Conservation (phyloP, 2,329 filamentous ascomycete genomes). For the Trichoderma sp. region DNA sequence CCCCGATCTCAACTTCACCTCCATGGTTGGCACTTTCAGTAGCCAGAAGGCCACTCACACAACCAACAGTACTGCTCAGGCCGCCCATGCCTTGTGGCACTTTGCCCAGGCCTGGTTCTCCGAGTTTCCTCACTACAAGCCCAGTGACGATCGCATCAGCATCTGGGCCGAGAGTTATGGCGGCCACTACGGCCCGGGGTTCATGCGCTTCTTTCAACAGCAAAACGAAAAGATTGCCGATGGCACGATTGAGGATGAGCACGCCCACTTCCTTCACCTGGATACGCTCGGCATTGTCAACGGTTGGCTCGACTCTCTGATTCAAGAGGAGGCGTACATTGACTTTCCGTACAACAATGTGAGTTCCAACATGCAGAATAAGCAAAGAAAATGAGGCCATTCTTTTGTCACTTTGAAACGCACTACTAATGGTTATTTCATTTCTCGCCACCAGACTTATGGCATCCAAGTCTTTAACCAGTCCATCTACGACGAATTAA, state of each 20-base stretch:
- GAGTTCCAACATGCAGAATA: constrained; percentile 12
- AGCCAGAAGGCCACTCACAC: constrained; percentile 33
- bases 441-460: constrained; percentile 42
- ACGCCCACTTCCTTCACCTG: constrained; percentile 52
- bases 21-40: constrained; percentile 34
- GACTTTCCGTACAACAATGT: constrained; percentile 61
- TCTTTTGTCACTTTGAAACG: neutral
- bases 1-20: constrained; percentile 39
- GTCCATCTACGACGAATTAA: constrained; percentile 34
- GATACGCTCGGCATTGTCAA: constrained; percentile 67
- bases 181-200: constrained; percentile 66
- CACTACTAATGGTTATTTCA: neutral
- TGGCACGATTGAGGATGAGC: constrained; percentile 35
- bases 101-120: constrained; percentile 62
- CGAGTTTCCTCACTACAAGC: constrained; percentile 58
- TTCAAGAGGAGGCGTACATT: constrained; percentile 58
- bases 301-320: constrained; percentile 62
- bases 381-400: neutral
- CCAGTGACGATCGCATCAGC: constrained; percentile 54
- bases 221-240: constrained; percentile 55
- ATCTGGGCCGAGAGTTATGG: constrained; percentile 69
- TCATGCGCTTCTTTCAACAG: constrained; percentile 56
- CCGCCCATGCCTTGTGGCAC: constrained; percentile 61
- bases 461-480: constrained; percentile 57
- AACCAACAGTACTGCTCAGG: constrained; percentile 52